Evolutionary conservation across 768 basidiomycete species (phyloP).

Genomic region (Pisolithus tinctorius): DNA sequence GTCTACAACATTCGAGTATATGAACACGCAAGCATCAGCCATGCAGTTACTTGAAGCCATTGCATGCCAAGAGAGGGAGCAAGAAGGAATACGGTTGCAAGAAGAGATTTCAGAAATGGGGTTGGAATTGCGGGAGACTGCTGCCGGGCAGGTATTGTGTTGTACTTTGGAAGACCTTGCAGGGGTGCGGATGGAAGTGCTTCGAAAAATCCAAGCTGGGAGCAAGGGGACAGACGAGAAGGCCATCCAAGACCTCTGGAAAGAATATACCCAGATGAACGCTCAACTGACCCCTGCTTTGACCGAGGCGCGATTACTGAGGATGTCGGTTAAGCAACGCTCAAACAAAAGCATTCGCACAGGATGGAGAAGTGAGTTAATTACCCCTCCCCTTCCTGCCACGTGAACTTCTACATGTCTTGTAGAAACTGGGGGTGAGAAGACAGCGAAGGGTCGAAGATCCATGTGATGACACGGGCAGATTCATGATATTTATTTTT

Average conservation of each 20-base stretch:
- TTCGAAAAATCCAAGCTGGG: background rate
- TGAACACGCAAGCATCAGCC: no score
- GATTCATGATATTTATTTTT: no score
- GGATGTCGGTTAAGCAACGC: background rate
- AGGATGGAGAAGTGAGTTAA: no score
- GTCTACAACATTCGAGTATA: background rate
- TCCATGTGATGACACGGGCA: no score
- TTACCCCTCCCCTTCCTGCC: no score
- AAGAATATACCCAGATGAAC: background rate
- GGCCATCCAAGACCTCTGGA: background rate
- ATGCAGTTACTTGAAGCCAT: constrained; percentile 4
- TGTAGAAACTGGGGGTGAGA: no score
- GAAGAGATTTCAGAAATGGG: background rate
- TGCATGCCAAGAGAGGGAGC: background rate
- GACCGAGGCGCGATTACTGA: background rate
- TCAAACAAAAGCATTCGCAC: background rate
- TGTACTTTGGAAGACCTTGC: background rate
- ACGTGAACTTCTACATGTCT: no score
- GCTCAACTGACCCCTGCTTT: background rate
- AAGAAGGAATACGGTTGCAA: background rate
- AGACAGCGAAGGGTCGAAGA: no score
- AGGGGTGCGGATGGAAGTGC: background rate
- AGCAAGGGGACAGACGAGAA: background rate
- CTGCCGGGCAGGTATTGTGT: background rate
- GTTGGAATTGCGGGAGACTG: background rate